These are phyloP conservation scores for Coemansia sp. DNA, from an alignment of 192 early-diverging fungal species.

Conservation along the genomic window DNA sequence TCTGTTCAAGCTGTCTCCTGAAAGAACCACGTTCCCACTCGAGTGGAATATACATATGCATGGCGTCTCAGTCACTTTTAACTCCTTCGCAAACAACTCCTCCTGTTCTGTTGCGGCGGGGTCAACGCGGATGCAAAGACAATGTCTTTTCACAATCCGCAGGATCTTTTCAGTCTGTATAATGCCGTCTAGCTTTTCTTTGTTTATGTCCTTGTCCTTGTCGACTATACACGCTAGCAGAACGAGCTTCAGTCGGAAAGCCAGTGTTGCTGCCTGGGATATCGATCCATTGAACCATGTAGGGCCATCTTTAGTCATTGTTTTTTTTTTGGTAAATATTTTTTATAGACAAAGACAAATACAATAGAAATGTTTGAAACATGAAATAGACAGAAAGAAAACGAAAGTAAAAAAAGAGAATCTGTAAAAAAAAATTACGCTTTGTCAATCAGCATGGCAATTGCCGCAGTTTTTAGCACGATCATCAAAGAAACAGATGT, in stretches of 20 bases:
- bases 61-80: constrained; percentile 1
- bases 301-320: not conserved
- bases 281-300: constrained; percentile 2
- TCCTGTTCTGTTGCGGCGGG: constrained; percentile 3
- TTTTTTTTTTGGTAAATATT: not conserved
- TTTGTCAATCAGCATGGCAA: no score
- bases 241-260: constrained; percentile 1
- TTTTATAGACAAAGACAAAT: not conserved
- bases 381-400: not conserved
- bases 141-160: not conserved
- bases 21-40: constrained; percentile 4
- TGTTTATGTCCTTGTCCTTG: not conserved
- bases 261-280: not conserved
- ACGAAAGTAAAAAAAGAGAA: not conserved
- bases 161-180: not conserved
- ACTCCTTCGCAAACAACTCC: constrained; percentile 1
- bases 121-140: constrained; percentile 4
- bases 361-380: not conserved
- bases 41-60: constrained; percentile 9
- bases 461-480: no score
- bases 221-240: constrained; percentile 1
- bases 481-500: not conserved
- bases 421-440: not conserved
- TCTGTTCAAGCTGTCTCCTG: not conserved
- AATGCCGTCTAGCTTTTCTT: not conserved